Base-by-base conservation (phyloP, 352 stramenopile species). In the Phytophthora podocarpi region DNA sequence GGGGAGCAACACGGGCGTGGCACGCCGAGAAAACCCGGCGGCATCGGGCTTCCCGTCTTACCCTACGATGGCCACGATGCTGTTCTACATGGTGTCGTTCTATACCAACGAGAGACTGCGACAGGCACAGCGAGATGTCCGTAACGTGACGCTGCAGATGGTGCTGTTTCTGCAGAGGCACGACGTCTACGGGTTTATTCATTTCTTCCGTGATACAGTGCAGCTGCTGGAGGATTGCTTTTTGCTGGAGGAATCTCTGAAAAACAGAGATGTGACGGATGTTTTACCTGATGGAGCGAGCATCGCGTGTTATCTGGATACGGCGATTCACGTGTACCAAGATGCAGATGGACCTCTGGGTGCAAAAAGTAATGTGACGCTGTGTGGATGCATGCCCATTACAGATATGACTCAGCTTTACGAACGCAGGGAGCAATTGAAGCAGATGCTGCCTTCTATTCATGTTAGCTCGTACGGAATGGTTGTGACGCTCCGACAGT, bases 21-120 rank as follows among this genome's bases (percentile, higher is more conserved):
- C 36, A 0, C 35, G 15, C 15, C 26, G 32, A 8, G 34, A 46
- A 24, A 53, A 57, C 20, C 34, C 40, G 26, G 28, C 45, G 26
- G 31, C 65, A 0, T 70, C 65, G 5, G 63, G 63, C 20, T 69
- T 75, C 16, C 63, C 72, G 15, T 79, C 74, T 13, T 86, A 80
- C 42, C 63, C 75, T 10, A 81, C 72, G 2, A 68, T 87, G 30
- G 78, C 70, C 16, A 89, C 72, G 6, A 88, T 91, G 70, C 58
- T 90, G 21, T 85, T 91, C 32, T 89, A 90, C 40, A 85, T 91
- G 77, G 47, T 91, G 7, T 84, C 77, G 11, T 91, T 91, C 35
- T 89, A 80, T 46, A 81, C 72, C 2, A 87, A 81, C 23, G 45
- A 67, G 15, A 57, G 30, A 23, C 60, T 89, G 4, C 49, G 39